Percentiles rank a stretch among this genome's conserved stretches.
These are phyloP conservation scores for Talaromyces nanjingensis DNA, from an alignment of 495 filamentous ascomycete species.

Conservation along the genomic window DNA sequence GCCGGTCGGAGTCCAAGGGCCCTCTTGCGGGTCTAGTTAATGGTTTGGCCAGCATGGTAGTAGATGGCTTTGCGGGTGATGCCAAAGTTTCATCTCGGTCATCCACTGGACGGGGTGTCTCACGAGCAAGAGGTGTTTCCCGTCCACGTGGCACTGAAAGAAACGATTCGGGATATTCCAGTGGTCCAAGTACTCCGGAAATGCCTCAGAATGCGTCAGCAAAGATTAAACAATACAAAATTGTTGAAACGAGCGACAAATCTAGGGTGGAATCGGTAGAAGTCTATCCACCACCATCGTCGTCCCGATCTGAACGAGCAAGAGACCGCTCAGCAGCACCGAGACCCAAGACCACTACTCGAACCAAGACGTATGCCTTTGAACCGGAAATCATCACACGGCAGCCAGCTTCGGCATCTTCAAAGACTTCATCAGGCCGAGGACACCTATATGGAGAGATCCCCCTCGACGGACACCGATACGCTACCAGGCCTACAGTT, in stretches of 20 bases:
- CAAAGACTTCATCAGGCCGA: conserved; percentile 10
- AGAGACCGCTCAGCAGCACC: conserved; percentile 4
- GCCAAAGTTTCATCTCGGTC: conserved; percentile 17
- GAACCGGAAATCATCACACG: neutral
- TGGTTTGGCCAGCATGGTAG: conserved; percentile 17
- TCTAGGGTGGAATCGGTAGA: conserved; percentile 1
- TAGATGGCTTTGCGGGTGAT: conserved; percentile 6
- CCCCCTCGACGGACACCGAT: conserved; percentile 7
- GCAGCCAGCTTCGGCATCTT: conserved; percentile 2
- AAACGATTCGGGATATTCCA: conserved; percentile 42
- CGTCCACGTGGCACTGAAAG: conserved; percentile 25
- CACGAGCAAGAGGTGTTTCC: conserved; percentile 15
- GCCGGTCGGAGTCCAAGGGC: conserved; percentile 29
- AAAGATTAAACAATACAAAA: conserved; percentile 6
- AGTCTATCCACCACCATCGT: neutral
- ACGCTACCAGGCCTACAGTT: neutral
- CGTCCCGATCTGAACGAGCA: conserved; percentile 10
- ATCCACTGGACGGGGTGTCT: conserved; percentile 20
- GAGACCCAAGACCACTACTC: neutral
- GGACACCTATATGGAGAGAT: conserved; percentile 15
- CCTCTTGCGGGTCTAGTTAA: conserved; percentile 18
- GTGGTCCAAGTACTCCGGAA: conserved; percentile 33
- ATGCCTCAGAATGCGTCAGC: conserved; percentile 19
- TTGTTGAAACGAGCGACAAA: neutral
- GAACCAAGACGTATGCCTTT: conserved; percentile 11